Conservation (phyloP, 192 early-diverging fungal species). For the Diversispora epigaea region DNA sequence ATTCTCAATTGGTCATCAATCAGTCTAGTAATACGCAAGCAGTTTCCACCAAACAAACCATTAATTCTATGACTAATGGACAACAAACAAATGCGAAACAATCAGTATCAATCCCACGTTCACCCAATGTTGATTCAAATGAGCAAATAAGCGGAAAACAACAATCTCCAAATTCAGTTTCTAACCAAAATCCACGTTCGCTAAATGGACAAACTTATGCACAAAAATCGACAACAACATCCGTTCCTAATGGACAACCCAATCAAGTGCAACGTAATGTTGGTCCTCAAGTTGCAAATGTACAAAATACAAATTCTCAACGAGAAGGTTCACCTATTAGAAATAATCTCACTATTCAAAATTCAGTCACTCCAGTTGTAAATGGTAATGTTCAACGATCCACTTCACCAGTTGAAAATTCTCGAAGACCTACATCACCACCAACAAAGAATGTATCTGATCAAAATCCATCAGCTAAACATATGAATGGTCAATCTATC, state of each 20-base stretch:
- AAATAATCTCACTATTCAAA: neutral
- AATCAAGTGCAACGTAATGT: no score
- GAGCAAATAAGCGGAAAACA: neutral
- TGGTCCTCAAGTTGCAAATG: no score
- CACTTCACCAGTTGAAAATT: neutral
- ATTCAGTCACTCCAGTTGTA: neutral
- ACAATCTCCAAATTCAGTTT: no score
- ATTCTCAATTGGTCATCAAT: neutral
- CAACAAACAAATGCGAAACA: neutral
- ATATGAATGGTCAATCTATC: neutral
- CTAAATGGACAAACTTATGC: neutral
- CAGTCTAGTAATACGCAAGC: no score
- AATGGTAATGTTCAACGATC: neutral
- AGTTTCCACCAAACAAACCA: no score
- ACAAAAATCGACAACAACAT: neutral
- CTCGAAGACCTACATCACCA: constrained; percentile 46
- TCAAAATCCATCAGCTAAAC: constrained; percentile 28
- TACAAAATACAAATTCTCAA: no score
- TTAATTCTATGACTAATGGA: no score
- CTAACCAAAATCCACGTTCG: no score
- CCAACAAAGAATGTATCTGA: constrained; percentile 50
- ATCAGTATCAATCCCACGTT: no score
- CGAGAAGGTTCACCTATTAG: neutral
- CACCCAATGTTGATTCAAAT: neutral
- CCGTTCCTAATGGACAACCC: no score